phyloP scores from a whole-genome alignment of 192 early-diverging fungal species.

The Coemansia umbellata region DNA sequence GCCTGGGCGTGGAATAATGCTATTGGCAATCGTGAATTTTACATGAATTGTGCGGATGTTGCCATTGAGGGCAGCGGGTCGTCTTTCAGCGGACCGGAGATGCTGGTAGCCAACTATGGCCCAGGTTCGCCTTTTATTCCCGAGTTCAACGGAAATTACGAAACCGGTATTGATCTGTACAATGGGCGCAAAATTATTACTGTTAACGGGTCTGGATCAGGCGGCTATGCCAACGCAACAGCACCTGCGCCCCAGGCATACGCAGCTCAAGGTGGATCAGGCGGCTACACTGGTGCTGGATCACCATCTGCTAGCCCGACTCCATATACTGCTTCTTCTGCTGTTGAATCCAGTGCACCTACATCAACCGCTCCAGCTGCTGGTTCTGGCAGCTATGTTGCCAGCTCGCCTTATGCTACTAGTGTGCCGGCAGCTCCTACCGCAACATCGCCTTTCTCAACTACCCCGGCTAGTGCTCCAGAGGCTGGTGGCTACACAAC shows the following conservation, averaged over 20 bases:
- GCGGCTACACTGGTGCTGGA: too few species aligned
- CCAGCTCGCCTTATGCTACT: neutral
- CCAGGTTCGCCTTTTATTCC: conserved; percentile 50
- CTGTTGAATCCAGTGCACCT: neutral
- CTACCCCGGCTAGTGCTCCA: too few species aligned
- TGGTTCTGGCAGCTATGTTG: neutral
- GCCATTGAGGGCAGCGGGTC: conserved; percentile 39
- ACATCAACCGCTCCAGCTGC: neutral
- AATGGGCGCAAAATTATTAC: conserved; percentile 43
- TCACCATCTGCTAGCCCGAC: too few species aligned
- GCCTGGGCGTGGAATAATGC: conserved; percentile 69
- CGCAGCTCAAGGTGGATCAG: too few species aligned
- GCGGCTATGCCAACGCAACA: neutral
- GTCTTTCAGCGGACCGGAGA: conserved; percentile 36
- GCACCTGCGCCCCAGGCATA: neutral
- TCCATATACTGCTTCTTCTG: neutral
- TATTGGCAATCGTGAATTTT: conserved; percentile 65
- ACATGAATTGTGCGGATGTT: conserved; percentile 64
- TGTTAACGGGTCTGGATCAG: conserved; percentile 32
- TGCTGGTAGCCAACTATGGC: conserved; percentile 56
- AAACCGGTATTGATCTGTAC: conserved; percentile 50
- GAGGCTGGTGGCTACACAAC: too few species aligned
- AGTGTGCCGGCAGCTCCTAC: too few species aligned
- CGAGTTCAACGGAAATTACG: conserved; percentile 48
- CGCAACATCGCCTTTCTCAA: too few species aligned